Evolutionary conservation across 2,329 filamentous ascomycete genomes (phyloP).

Genomic region (Phaeoacremonium minimum): DNA sequence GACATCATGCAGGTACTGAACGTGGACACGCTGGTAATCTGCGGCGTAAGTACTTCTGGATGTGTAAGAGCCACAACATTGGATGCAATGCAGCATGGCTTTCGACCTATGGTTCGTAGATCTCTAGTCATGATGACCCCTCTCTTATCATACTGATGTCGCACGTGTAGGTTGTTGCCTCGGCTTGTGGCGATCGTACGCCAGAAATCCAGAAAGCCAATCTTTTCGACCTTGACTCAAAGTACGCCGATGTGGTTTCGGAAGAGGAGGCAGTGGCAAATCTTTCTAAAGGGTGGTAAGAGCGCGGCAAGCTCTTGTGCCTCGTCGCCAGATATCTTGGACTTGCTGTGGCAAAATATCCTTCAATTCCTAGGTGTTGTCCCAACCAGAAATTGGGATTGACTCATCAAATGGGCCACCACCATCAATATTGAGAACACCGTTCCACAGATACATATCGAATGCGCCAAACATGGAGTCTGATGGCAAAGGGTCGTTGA

Average conservation of each 20-base stretch:
- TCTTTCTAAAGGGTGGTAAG: constrained; percentile 28
- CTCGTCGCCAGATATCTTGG: too few relatives aligned
- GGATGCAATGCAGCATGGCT: constrained; percentile 38
- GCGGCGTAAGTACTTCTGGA: constrained; percentile 41
- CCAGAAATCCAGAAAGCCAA: constrained; percentile 37
- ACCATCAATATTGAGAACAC: too few relatives aligned
- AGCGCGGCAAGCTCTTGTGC: too few relatives aligned
- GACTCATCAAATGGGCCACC: too few relatives aligned
- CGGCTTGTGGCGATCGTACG: constrained; percentile 39
- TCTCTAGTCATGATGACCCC: neutral
- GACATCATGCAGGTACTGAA: constrained; percentile 24
- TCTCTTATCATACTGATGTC: neutral
- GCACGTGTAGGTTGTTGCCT: constrained; percentile 31
- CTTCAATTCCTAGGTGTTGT: too few relatives aligned
- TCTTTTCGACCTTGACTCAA: constrained; percentile 38
- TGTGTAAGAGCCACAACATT: constrained; percentile 39
- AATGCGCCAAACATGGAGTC: too few relatives aligned
- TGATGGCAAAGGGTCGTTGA: too few relatives aligned
- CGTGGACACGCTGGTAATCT: constrained; percentile 39
- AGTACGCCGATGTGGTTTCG: constrained; percentile 39
- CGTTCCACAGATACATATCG: too few relatives aligned
- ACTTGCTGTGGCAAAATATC: too few relatives aligned
- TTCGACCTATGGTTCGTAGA: constrained; percentile 35
- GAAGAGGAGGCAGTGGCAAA: constrained; percentile 33
- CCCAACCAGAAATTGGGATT: too few relatives aligned